Evolutionary conservation across 75 land plant genomes (phyloP).

Genomic region (Pinus albicaulis): DNA sequence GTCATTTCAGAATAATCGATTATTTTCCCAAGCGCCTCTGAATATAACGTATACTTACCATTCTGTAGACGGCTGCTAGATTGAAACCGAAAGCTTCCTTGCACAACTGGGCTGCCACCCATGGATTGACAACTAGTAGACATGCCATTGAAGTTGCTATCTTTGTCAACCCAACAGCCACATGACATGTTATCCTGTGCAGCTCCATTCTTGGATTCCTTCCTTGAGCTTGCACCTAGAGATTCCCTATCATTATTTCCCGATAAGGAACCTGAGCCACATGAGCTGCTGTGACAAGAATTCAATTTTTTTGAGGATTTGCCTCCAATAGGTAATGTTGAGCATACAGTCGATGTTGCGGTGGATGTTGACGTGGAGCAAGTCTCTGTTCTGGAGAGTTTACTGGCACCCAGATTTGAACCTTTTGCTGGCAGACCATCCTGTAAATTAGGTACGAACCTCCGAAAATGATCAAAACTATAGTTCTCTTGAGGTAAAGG

Average conservation of each 20-base stretch:
- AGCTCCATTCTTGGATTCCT: slow-evolving; percentile 16
- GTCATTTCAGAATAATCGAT: background rate
- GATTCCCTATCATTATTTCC: slow-evolving; percentile 20
- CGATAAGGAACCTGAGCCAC: slow-evolving; percentile 2
- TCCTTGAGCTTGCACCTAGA: slow-evolving; percentile 15
- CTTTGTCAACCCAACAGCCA: slow-evolving; percentile 36
- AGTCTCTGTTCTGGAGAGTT: slow-evolving; percentile 23
- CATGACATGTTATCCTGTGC: slow-evolving; percentile 15
- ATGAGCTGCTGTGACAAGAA: slow-evolving; percentile 4
- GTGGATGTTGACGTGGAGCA: background rate
- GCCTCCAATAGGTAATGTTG: background rate
- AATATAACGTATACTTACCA: background rate
- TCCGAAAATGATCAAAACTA: slow-evolving; percentile 4
- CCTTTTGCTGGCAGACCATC: slow-evolving; percentile 20
- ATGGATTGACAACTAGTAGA: slow-evolving; percentile 23
- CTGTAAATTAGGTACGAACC: slow-evolving; percentile 1
- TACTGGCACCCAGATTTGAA: slow-evolving; percentile 40
- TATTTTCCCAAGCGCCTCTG: background rate
- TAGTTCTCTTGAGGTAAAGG: slow-evolving; percentile 79
- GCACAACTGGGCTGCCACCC: slow-evolving; percentile 26
- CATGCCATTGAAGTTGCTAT: slow-evolving; percentile 25
- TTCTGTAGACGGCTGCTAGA: slow-evolving; percentile 4
- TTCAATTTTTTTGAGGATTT: background rate
- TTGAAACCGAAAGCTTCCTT: background rate
- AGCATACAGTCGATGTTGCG: too few relatives aligned